phyloP scores from a whole-genome alignment of 208 protist genomes.

The Balamuthia mandrillaris region DNA sequence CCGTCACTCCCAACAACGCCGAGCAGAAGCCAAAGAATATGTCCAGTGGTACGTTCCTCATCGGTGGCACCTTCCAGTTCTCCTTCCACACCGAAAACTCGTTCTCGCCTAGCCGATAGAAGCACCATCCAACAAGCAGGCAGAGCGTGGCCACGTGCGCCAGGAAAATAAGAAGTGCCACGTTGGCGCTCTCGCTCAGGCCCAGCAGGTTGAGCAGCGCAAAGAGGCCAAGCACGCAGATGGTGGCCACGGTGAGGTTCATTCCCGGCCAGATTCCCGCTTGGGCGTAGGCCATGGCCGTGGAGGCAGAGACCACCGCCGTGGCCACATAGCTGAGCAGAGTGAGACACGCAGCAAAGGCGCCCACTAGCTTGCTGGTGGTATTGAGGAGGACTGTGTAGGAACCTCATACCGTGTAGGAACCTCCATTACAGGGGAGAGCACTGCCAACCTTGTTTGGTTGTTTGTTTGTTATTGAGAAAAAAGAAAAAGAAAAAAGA shows the following conservation, averaged over 20 bases:
- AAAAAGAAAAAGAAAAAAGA: not conserved
- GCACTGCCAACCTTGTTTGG: slow-evolving; percentile 72
- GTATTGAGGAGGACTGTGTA: slow-evolving; percentile 81
- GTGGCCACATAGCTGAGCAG: slow-evolving; percentile 79
- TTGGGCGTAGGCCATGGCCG: slow-evolving; percentile 66
- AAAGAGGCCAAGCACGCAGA: slow-evolving; percentile 72
- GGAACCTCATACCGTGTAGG: slow-evolving; percentile 74
- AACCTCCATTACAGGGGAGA: slow-evolving; percentile 79
- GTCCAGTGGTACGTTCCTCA: slow-evolving; percentile 18
- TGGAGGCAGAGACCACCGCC: slow-evolving; percentile 55
- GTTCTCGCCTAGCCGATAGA: not conserved
- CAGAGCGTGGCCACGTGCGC: slow-evolving; percentile 69
- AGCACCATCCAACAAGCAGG: slow-evolving; percentile 48
- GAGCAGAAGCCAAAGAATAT: slow-evolving; percentile 80
- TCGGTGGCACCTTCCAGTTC: slow-evolving; percentile 48
- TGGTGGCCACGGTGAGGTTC: slow-evolving; percentile 41
- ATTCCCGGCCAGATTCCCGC: not conserved
- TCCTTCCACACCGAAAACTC: slow-evolving; percentile 18
- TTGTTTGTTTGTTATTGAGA: not conserved
- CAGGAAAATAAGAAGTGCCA: slow-evolving; percentile 73
- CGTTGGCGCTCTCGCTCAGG: slow-evolving; percentile 70
- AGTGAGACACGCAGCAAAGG: slow-evolving; percentile 69
- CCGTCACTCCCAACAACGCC: slow-evolving; percentile 77
- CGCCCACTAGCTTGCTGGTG: slow-evolving; percentile 69
- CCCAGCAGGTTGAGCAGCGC: slow-evolving; percentile 68